Evolutionary conservation across 75 land plant genomes (phyloP).

Genomic region (Pinus taeda): DNA sequence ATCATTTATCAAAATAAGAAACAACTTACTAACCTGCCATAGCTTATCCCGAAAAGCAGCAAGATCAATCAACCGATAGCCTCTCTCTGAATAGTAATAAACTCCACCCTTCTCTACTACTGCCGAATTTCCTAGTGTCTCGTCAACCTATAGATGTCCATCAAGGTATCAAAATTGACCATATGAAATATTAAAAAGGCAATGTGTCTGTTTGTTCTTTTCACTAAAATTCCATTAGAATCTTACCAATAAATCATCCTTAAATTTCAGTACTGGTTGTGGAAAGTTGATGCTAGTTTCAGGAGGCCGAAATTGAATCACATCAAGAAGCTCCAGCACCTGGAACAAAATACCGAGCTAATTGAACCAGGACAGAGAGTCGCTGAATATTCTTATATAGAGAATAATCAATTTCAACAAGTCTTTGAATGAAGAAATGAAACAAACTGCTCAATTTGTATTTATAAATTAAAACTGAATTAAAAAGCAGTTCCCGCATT

Average conservation of each 20-base stretch:
- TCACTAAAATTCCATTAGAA: not conserved
- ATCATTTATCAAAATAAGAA: not conserved
- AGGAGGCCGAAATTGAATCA: conserved; percentile 74
- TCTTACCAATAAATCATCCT: conserved; percentile 63
- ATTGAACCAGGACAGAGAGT: not conserved
- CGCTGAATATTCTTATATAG: not conserved
- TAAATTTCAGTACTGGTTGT: conserved; percentile 43
- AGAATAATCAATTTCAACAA: not conserved
- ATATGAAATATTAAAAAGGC: not conserved
- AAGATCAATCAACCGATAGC: conserved; percentile 90
- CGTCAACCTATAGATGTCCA: conserved; percentile 53
- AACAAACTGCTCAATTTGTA: not conserved
- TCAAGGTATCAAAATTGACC: not conserved
- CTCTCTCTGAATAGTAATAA: conserved; percentile 87
- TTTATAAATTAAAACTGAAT: not conserved
- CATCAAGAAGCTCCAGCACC: conserved; percentile 89
- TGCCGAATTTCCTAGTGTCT: conserved; percentile 64
- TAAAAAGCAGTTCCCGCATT: too few species aligned
- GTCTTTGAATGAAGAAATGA: not conserved
- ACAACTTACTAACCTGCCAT: conserved; percentile 65
- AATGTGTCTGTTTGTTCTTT: not conserved
- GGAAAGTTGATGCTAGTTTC: conserved; percentile 56
- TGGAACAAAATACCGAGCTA: conserved; percentile 8
- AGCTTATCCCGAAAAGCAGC: conserved; percentile 78
- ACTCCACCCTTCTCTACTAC: conserved; percentile 77